Conservation (phyloP, 164 flowering plant genomes). For the Chloranthus sessilifolius region DNA sequence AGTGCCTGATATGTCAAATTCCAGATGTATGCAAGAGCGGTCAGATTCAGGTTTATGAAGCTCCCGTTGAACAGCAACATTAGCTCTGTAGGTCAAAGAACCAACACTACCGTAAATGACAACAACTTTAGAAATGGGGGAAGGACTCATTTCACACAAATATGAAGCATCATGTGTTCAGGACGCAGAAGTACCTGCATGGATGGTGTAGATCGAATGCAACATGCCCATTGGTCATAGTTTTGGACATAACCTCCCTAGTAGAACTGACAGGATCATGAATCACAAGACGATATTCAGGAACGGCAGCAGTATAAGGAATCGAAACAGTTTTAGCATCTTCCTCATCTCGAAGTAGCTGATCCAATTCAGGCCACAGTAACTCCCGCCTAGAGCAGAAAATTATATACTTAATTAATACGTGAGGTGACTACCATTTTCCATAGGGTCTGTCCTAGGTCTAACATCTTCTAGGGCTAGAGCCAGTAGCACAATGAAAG, state of each 20-base stretch:
- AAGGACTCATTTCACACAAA: background rate
- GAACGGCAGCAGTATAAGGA: slow-evolving; percentile 72
- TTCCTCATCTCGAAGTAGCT: slow-evolving; percentile 59
- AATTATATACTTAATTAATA: too few relatives aligned
- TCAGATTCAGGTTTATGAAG: slow-evolving; percentile 85
- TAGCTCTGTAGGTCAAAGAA: slow-evolving; percentile 40
- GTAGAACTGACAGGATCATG: slow-evolving; percentile 36
- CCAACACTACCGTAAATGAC: slow-evolving; percentile 8
- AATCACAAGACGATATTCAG: slow-evolving; percentile 68
- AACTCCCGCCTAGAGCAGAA: slow-evolving; percentile 52
- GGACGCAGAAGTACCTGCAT: slow-evolving; percentile 53
- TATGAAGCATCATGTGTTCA: background rate
- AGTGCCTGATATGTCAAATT: slow-evolving; percentile 74
- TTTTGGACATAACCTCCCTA: slow-evolving; percentile 24
- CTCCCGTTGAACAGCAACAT: slow-evolving; percentile 73
- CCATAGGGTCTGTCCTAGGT: too few relatives aligned
- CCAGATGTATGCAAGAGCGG: slow-evolving; percentile 91
- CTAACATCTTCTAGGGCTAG: too few relatives aligned
- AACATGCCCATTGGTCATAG: slow-evolving; percentile 51
- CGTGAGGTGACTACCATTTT: too few relatives aligned
- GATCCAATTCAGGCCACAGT: slow-evolving; percentile 82
- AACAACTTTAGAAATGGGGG: too few relatives aligned
- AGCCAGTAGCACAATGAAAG: too few relatives aligned
- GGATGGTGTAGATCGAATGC: slow-evolving; percentile 80
- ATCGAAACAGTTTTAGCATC: slow-evolving; percentile 51